Evolutionary conservation across 2,329 filamentous ascomycete genomes (phyloP).

Genomic region (Colletotrichum melonis): DNA sequence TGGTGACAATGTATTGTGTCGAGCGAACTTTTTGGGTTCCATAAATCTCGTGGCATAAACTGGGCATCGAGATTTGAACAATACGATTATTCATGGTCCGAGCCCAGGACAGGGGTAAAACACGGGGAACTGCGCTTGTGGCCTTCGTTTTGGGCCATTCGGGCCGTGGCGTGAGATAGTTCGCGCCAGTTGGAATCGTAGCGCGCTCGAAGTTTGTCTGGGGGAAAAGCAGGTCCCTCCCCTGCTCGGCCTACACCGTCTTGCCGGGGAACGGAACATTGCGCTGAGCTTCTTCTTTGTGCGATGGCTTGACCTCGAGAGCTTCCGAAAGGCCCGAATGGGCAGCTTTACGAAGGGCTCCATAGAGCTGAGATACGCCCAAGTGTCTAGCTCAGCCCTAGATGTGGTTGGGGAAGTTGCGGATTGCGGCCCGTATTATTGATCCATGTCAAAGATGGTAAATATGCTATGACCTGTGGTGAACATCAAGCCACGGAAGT

Average conservation of each 20-base stretch:
- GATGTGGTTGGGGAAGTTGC: not conserved
- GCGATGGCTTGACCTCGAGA: not conserved
- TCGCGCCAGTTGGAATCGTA: not conserved
- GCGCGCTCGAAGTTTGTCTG: not conserved
- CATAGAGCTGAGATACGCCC: not conserved
- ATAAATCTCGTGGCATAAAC: not conserved
- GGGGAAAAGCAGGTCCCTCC: not conserved
- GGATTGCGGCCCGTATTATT: not conserved
- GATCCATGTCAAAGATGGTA: not conserved
- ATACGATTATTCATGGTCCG: not conserved
- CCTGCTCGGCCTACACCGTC: too few species aligned
- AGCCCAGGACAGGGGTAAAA: too few species aligned
- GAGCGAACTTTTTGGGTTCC: not conserved
- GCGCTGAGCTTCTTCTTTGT: not conserved
- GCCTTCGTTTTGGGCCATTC: not conserved
- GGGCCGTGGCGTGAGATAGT: not conserved
- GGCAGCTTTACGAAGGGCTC: not conserved
- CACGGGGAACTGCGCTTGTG: not conserved
- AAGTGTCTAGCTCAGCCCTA: not conserved
- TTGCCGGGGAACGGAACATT: not conserved
- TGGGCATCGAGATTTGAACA: not conserved
- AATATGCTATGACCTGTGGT: not conserved
- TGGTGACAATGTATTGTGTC: not conserved
- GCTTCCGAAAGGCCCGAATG: not conserved
- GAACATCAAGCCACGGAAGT: not conserved